Evolutionary conservation across 371 early-diverging fungal genomes (phyloP).

Genomic region (Choanephora cucurbitarum): DNA sequence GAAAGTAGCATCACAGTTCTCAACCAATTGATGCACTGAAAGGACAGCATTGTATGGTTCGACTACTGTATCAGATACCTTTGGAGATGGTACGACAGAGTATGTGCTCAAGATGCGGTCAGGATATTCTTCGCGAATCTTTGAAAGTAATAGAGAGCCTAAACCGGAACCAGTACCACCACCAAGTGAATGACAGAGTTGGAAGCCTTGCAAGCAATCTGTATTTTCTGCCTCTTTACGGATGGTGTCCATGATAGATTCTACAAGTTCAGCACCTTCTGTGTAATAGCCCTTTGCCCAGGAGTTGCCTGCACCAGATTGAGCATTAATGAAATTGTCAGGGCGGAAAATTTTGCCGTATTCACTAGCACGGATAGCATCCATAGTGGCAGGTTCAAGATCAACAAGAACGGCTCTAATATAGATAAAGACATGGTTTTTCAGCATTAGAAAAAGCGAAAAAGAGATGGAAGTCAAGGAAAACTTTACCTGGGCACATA

Average conservation of each 20-base stretch:
- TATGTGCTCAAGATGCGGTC: constrained; percentile 91
- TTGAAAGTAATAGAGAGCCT: constrained; percentile 82
- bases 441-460: too few relatives aligned
- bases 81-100: constrained; percentile 93
- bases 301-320: constrained; percentile 89
- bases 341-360: constrained; percentile 80
- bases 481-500: constrained; percentile 69
- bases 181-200: constrained; percentile 84
- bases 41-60: constrained; percentile 91
- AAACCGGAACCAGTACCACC: constrained; percentile 90
- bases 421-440: constrained; percentile 19
- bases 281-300: constrained; percentile 95
- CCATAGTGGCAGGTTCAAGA: constrained; percentile 99
- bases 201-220: constrained; percentile 89
- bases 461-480: constrained; percentile 3
- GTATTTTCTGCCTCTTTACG: constrained; percentile 83
- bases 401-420: constrained; percentile 96
- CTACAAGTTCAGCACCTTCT: constrained; percentile 88
- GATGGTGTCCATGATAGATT: constrained; percentile 77
- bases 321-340: constrained; percentile 84
- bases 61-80: constrained; percentile 83
- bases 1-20: constrained; percentile 93
- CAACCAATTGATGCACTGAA: constrained; percentile 83
- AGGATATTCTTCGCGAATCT: constrained; percentile 90
- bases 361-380: constrained; percentile 79